These are phyloP conservation scores for Diplotaxis tenuifolia DNA, from an alignment of 345 rosid genomes.

Conservation along the genomic window DNA sequence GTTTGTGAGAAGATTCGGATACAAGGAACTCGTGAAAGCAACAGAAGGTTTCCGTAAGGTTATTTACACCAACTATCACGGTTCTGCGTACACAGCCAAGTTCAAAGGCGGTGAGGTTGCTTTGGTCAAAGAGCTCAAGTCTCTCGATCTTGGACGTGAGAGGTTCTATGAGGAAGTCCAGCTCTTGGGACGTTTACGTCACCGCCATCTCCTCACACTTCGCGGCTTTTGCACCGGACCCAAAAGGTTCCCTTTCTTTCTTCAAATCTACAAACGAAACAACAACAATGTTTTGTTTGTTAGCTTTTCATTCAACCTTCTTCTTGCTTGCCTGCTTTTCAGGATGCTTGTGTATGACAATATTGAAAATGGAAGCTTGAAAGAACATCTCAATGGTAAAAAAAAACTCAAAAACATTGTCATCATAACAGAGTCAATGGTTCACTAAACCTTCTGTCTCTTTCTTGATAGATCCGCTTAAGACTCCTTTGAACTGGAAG, in stretches of 20 bases:
- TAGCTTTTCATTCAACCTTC: conserved; percentile 2
- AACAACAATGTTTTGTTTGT: not conserved
- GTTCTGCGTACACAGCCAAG: conserved; percentile 72
- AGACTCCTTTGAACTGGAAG: conserved; percentile 89
- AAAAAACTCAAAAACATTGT: conserved; percentile 1
- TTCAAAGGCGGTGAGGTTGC: conserved; percentile 62
- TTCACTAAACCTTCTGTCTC: not conserved
- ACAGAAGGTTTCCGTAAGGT: conserved; percentile 68
- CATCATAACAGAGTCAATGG: not conserved
- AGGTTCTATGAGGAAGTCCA: conserved; percentile 67
- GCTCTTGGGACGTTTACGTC: conserved; percentile 75
- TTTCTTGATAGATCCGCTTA: conserved; percentile 75
- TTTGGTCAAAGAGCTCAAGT: conserved; percentile 70
- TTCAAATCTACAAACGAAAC: not conserved
- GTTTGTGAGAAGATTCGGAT: conserved; percentile 54
- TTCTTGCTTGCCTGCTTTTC: conserved; percentile 29
- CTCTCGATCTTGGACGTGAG: conserved; percentile 48
- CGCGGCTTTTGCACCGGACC: conserved; percentile 69
- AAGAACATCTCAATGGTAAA: conserved; percentile 82
- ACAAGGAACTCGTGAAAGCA: conserved; percentile 73
- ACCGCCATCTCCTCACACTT: conserved; percentile 89
- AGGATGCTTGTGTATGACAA: conserved; percentile 78
- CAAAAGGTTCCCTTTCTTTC: conserved; percentile 50
- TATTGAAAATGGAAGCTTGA: conserved; percentile 85
- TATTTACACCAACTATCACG: conserved; percentile 57